Percentiles rank a stretch among this genome's conserved stretches.
These are phyloP conservation scores for Populus hybrid DNA, from an alignment of 441 rosid species.

Conservation along the genomic window DNA sequence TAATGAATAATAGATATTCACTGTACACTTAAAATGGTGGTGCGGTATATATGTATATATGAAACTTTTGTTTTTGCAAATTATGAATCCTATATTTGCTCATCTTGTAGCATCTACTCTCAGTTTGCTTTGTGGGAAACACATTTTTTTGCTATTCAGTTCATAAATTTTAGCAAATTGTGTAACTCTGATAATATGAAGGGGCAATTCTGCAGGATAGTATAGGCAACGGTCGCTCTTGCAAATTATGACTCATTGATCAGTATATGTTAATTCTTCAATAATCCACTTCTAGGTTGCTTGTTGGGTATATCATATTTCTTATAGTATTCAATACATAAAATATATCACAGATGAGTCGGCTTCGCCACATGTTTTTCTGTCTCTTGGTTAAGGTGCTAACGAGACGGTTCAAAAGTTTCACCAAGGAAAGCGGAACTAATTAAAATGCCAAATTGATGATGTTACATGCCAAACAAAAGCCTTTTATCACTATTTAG, in stretches of 20 bases:
- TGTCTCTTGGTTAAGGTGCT: no score
- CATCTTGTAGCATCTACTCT: not conserved
- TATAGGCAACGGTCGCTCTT: not conserved
- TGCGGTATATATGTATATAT: not conserved
- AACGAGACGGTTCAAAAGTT: no score
- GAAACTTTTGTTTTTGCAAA: not conserved
- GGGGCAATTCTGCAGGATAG: not conserved
- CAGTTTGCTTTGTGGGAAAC: not conserved
- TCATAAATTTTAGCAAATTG: not conserved
- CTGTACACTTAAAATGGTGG: not conserved
- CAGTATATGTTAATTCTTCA: not conserved
- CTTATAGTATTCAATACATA: no score
- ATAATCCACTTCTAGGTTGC: not conserved
- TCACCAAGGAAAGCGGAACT: not conserved
- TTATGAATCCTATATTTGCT: not conserved
- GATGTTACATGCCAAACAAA: not conserved
- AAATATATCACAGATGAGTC: no score
- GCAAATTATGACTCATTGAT: not conserved
- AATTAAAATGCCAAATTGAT: not conserved
- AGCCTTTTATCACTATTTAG: not conserved
- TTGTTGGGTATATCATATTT: no score
- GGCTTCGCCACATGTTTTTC: no score
- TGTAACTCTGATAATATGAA: not conserved
- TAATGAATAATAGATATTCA: not conserved
- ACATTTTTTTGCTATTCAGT: not conserved